Evolutionary conservation across 306 rosid species (phyloP).

Genomic region (Castanopsis chinensis): DNA sequence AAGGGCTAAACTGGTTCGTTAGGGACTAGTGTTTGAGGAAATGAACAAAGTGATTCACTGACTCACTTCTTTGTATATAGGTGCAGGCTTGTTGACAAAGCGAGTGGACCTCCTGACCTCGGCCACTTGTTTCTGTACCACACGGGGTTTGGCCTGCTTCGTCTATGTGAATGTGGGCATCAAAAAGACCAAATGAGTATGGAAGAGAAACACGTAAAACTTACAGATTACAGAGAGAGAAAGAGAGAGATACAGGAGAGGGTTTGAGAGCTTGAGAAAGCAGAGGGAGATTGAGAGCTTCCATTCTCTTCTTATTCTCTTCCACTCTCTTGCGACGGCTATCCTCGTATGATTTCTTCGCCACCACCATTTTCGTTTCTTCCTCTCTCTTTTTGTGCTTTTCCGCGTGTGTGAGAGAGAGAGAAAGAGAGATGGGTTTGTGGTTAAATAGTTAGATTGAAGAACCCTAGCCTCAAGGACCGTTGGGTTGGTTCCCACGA

Average conservation of each 20-base stretch:
- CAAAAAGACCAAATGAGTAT: not conserved
- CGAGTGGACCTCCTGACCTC: constrained; percentile 72
- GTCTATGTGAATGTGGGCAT: constrained; percentile 20
- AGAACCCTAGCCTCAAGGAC: constrained; percentile 15
- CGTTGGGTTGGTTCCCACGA: constrained; percentile 29
- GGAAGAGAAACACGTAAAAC: not conserved
- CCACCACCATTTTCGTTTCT: constrained; percentile 27
- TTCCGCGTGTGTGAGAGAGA: no score
- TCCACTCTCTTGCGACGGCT: constrained; percentile 65
- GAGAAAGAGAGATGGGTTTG: not conserved
- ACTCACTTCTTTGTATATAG: not conserved
- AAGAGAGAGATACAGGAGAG: constrained; percentile 34
- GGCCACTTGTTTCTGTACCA: constrained; percentile 38
- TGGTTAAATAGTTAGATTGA: no score
- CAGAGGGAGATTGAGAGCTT: constrained; percentile 61
- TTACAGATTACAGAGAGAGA: not conserved
- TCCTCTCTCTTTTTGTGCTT: not conserved
- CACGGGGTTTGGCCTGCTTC: constrained; percentile 48
- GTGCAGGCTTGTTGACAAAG: constrained; percentile 40
- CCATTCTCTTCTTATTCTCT: constrained; percentile 73
- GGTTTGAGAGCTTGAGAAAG: constrained; percentile 62
- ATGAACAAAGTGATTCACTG: not conserved
- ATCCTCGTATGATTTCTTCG: constrained; percentile 57
- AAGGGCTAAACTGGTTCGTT: no score
- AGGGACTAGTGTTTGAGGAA: no score